phyloP scores from a whole-genome alignment of 306 rosid species.

The Acacia melanoxylon region DNA sequence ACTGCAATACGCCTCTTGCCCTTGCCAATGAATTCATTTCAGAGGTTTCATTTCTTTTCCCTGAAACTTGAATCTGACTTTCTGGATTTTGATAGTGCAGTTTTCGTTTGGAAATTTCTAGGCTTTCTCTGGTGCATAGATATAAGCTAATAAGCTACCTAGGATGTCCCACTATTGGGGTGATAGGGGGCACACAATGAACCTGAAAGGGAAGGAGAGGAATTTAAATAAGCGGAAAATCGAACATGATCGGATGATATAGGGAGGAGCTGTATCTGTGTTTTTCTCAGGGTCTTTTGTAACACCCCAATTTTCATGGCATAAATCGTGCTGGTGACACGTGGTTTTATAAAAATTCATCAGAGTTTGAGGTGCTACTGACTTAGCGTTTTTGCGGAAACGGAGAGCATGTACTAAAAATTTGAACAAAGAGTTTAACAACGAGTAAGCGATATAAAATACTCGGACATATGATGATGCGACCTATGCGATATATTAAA shows the following conservation, averaged over 20 bases:
- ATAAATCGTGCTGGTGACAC: no score
- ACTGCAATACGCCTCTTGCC: constrained; percentile 64
- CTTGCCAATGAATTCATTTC: constrained; percentile 56
- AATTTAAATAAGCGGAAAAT: neutral
- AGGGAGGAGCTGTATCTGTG: constrained; percentile 1
- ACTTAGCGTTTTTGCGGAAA: no score
- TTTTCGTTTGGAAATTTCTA: neutral
- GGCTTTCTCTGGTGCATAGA: constrained; percentile 7
- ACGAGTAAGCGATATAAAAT: no score
- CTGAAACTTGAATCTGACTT: constrained; percentile 3
- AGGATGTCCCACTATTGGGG: no score
- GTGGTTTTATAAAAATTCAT: no score
- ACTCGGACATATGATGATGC: no score
- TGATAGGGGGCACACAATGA: no score
- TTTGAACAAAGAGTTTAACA: no score
- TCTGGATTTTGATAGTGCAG: neutral
- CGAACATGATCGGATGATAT: neutral
- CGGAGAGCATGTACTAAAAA: no score
- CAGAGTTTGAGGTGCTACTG: no score
- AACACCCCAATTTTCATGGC: no score
- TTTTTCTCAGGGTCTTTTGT: neutral
- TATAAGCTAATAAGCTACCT: neutral
- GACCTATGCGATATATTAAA: no score
- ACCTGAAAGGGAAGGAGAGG: neutral
- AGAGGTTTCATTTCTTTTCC: constrained; percentile 41